A percentile compares a stretch with the other conserved stretches of the same genome.
Conservation (phyloP, 139 green algal species). For the Gonium pectorale region DNA sequence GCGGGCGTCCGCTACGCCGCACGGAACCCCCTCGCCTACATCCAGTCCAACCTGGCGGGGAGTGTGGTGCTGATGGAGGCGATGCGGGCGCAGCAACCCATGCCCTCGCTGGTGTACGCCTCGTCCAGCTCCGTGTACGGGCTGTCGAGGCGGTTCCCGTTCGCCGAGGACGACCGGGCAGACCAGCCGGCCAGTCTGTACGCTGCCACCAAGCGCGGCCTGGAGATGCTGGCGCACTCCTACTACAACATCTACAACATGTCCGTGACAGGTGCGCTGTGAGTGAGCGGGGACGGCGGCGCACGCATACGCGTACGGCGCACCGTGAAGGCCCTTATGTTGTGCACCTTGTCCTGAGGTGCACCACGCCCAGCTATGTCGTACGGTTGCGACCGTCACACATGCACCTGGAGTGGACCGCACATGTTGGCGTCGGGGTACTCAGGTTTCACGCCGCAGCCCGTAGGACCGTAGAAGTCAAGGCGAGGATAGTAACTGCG, state of each 20-base stretch:
- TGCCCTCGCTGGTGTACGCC: conserved; percentile 80
- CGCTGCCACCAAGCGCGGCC: conserved; percentile 79
- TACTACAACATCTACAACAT: conserved; percentile 86
- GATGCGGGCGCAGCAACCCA: conserved; percentile 58
- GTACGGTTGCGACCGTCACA: too few species aligned
- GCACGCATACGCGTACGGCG: too few species aligned
- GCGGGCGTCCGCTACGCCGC: conserved; percentile 84
- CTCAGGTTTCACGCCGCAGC: too few species aligned
- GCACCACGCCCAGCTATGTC: too few species aligned
- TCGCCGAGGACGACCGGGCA: conserved; percentile 67
- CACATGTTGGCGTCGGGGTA: too few species aligned
- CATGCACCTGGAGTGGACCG: too few species aligned
- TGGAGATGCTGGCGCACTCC: conserved; percentile 80
- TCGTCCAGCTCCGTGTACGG: conserved; percentile 85
- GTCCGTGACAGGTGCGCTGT: conserved; percentile 65
- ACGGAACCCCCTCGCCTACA: conserved; percentile 79
- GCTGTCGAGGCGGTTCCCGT: conserved; percentile 68
- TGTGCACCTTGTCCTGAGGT: too few species aligned
- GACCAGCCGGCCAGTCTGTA: conserved; percentile 80
- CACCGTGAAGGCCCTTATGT: too few species aligned
- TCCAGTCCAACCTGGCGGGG: conserved; percentile 79
- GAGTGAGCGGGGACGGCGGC: too few species aligned
- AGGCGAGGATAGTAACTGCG: too few species aligned
- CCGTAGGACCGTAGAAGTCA: too few species aligned
- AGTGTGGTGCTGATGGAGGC: conserved; percentile 79